Evolutionary conservation across 176 grass and related monocot genomes (phyloP), one percentile per base, ranked within the genome.

Genomic region (Zizania latifolia): DNA sequence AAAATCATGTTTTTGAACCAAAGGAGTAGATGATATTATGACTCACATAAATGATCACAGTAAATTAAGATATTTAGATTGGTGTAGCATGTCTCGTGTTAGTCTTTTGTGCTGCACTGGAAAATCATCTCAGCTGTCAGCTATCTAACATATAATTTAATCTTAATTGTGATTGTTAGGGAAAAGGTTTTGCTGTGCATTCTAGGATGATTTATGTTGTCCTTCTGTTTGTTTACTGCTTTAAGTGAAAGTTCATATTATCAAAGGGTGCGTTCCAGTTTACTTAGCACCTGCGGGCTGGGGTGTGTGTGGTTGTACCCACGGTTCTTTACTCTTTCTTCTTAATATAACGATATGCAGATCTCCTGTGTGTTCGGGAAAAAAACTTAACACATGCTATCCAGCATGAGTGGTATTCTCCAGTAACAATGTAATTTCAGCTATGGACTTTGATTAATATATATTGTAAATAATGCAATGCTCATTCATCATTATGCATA

Each of bases 221-320:
- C 13, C 29, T 70, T 45, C 9, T 39, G 37, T 46, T 21, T 80
- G 78, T 80, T 48, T 66, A 22, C 28, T 70, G 5, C 37, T 79
- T 58, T 59, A n/a, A 27, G 15, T 59, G 55, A 34, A 33, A 45
- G 2, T 44, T 44, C 14, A 39, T n/a, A n/a, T 54, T 39, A 80
- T 34, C 27, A 45, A 45, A 59, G 22, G 29, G 29, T 71, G 65
- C 36, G n/a, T 44, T 50, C 15, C 15, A 19, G 23, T 68, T 6
- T n/a, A n/a, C n/a, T n/a, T n/a, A n/a, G n/a, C n/a, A n/a, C n/a
- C n/a, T n/a, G n/a, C n/a, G 50, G 38, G 36, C 54, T 58, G 51
- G 71, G 57, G 22, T 57, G 26, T 28, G 19, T 48, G n/a, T 51
- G 12, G n/a, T n/a, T n/a, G n/a, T n/a, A n/a, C n/a, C n/a, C n/a